Conservation (phyloP, 2,329 filamentous ascomycete genomes). For the Botrytis tulipae region DNA sequence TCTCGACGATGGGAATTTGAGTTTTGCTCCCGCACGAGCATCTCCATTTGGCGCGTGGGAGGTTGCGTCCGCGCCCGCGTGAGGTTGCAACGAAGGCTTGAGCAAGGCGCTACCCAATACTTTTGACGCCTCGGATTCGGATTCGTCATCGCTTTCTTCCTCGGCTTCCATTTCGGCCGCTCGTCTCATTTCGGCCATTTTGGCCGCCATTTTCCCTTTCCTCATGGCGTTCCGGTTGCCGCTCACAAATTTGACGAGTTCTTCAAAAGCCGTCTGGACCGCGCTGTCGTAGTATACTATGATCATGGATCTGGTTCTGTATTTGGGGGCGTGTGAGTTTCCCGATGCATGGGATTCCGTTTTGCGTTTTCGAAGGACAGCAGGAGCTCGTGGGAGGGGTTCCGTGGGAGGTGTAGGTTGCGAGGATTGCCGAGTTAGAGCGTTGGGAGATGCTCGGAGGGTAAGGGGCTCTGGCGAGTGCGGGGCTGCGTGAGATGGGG, state of each 20-base stretch:
- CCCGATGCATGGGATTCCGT: conserved; percentile 38
- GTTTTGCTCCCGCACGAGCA: conserved; percentile 36
- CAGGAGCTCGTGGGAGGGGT: conserved; percentile 20
- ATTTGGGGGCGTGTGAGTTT: conserved; percentile 41
- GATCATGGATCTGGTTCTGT: conserved; percentile 71
- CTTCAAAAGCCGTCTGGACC: conserved; percentile 79
- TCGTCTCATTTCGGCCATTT: conserved; percentile 64
- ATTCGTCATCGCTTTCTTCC: conserved; percentile 45
- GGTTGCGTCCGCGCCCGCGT: conserved; percentile 25
- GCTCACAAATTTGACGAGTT: conserved; percentile 78
- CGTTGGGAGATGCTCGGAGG: conserved; percentile 20
- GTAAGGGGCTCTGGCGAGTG: conserved; percentile 8
- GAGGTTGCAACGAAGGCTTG: conserved; percentile 1
- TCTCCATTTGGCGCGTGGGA: conserved; percentile 29
- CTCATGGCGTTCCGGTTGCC: conserved; percentile 79
- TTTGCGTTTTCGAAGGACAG: conserved; percentile 36
- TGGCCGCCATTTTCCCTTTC: conserved; percentile 81
- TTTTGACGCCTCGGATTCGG: conserved; percentile 21
- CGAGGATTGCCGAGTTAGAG: conserved; percentile 29
- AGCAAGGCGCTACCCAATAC: conserved; percentile 4
- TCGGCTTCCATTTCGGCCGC: conserved; percentile 56
- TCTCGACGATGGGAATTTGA: conserved; percentile 43
- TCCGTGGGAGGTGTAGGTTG: conserved; percentile 28
- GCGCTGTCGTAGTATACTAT: conserved; percentile 92
- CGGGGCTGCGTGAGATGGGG: conserved; percentile 19